These are phyloP conservation scores for Kalmusia sp. DNA, from an alignment of 2,329 filamentous ascomycete species.

Conservation along the genomic window DNA sequence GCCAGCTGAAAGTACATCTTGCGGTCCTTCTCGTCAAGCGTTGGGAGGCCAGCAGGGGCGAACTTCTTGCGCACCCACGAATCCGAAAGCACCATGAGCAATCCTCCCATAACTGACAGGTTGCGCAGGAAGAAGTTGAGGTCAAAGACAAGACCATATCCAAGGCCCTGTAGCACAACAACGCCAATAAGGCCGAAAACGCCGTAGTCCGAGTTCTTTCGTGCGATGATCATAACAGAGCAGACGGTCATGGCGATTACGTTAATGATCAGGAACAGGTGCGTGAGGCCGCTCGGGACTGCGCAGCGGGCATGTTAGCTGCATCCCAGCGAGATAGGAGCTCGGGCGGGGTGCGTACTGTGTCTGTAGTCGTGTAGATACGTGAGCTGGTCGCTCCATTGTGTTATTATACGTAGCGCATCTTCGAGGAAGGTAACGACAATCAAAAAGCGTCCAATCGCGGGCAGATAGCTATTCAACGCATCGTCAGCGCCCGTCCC, in stretches of 20 bases:
- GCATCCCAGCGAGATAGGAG: neutral
- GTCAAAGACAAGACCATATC: constrained; percentile 98
- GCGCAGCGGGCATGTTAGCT: constrained; percentile 18
- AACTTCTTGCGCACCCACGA: constrained; percentile 98
- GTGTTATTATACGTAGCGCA: constrained; percentile 92
- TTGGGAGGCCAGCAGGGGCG: constrained; percentile 90
- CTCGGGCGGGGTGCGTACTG: constrained; percentile 65
- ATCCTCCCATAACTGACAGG: constrained; percentile 92
- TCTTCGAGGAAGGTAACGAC: constrained; percentile 99
- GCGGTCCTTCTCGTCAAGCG: constrained; percentile 97
- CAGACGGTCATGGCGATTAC: constrained; percentile 85
- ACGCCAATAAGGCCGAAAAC: constrained; percentile 89
- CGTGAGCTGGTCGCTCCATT: constrained; percentile 93
- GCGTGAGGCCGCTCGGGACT: constrained; percentile 90
- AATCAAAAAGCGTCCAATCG: constrained; percentile 95
- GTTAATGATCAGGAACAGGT: constrained; percentile 90
- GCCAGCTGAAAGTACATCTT: constrained; percentile 99
- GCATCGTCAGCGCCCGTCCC: constrained; percentile 28
- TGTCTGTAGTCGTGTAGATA: constrained; percentile 92
- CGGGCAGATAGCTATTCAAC: constrained; percentile 78
- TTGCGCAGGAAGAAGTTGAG: constrained; percentile 99
- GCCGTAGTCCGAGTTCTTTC: constrained; percentile 92
- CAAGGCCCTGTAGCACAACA: constrained; percentile 90
- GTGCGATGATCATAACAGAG: constrained; percentile 85
- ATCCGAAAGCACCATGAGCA: constrained; percentile 97